Base-by-base conservation (phyloP, 768 basidiomycete genomes). In the Mrakia blollopis region DNA sequence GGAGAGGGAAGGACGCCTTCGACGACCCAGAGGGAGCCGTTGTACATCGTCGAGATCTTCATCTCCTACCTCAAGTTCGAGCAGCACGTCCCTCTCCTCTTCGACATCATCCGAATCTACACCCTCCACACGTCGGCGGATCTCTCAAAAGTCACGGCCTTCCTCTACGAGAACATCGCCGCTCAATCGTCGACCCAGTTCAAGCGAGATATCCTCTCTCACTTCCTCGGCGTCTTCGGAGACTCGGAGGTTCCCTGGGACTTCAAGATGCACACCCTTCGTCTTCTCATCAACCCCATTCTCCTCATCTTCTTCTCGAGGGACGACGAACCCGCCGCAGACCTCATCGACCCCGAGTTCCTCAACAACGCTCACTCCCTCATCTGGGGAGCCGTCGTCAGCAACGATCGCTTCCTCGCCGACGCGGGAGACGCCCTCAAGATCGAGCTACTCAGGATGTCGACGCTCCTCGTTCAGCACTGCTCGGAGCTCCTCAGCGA, bases 401-500 rank as follows among this genome's bases (percentile, higher is more conserved):
- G 28, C 4, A 73, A 76, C 25, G 73, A 74, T 41, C 62, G 74
- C 30, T 50, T 63, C 39, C 44, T 78, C 72, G 74, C 74, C 62
- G 73, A 76, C 63, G 72, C 87, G 0, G 93, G 95, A 76, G 96
- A 98, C 81, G 87, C 89, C 79, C 91, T 95, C 83, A 91, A 91
- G 80, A 92, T 98, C 77, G 97, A 98, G 83, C 87, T 97, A 25
- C 86, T 98, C 57, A 91, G 95, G 80, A 85, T 98, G 81, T 94
- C 95, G 8, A 93, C 91, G 0, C 86, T 93, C 47, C 87, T 99
- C 78, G 91, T 98, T 6, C 91, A 95, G 78, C 87, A 91, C 80
- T 94, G 93, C 79, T 87, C 90, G 2, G 85, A 88, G n/a, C 83
- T 92, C n/a, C 86, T 97, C 61, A 89, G 89, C 77, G 91, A 93